These are phyloP conservation scores for Pyropia yezoensis DNA, from an alignment of 23 red algal species.

Conservation along the genomic window DNA sequence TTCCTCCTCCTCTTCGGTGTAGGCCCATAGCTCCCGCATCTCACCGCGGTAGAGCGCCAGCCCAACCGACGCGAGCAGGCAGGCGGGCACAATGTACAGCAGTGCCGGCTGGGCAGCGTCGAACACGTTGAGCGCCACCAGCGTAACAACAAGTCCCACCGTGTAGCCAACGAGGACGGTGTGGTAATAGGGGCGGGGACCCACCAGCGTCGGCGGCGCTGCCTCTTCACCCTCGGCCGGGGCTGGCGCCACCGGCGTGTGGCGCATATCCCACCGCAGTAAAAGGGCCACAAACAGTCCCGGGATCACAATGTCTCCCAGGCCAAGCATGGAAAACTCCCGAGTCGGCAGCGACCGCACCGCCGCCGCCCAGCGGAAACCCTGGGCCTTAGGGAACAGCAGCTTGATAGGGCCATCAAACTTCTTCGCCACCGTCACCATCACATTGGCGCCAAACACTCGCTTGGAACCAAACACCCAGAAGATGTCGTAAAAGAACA, in stretches of 20 bases:
- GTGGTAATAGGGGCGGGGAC: constrained; percentile 44
- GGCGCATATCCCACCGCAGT: constrained; percentile 65
- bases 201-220: constrained; percentile 2
- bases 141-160: constrained; percentile 46
- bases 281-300: constrained; percentile 89
- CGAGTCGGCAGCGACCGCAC: constrained; percentile 13
- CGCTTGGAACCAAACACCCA: constrained; percentile 92
- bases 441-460: constrained; percentile 87
- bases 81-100: constrained; percentile 70
- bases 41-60: constrained; percentile 42
- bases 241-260: background rate
- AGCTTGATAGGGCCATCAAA: constrained; percentile 94
- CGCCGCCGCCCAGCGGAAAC: constrained; percentile 1
- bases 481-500: constrained; percentile 93
- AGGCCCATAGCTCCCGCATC: constrained; percentile 26
- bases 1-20: constrained; percentile 57
- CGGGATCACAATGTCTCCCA: constrained; percentile 93
- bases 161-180: constrained; percentile 46
- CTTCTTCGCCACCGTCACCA: constrained; percentile 83
- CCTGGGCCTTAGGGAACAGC: constrained; percentile 29
- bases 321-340: constrained; percentile 82
- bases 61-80: constrained; percentile 34
- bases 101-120: constrained; percentile 82
- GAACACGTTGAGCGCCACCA: constrained; percentile 46
- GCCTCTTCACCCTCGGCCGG: background rate